Evolutionary conservation across 208 protist species (phyloP), one percentile per base, ranked within the genome.

Genomic region (Trypanosoma mega): DNA sequence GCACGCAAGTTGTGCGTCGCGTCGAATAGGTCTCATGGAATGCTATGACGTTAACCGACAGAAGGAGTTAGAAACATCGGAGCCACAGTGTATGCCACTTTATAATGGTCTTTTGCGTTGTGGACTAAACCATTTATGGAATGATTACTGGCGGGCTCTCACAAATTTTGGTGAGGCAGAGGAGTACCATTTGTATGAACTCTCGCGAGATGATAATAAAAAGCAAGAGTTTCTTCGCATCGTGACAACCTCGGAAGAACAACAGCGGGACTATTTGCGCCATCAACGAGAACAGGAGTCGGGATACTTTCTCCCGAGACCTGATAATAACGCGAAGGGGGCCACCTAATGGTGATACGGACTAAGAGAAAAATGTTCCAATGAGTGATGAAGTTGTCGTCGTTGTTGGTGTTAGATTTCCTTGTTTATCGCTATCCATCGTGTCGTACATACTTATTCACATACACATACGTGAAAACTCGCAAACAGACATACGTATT

Each of bases 71-170:
- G 47, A 67, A 57, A 87, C 75, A 3, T 65, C 72, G 46, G 74
- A 76, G 53, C 74, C 82, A 33, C 79, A 86, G 65, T 94, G 87
- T 58, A 64, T 61, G 39, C 52, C 53, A 8, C 52, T 53, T 37
- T 94, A 92, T 67, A 69, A 66, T n/a, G 21, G 44, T 7, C 41
- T 89, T 60, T 51, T 94, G 30, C 78, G 84, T n/a, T 94, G 87
- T 61, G 87, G 87, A 47, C 62, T 94, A 36, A 91, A 94, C 51
- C 81, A 92, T 48, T 30, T 87, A 59, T 94, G 81, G 80, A 84
- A 94, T 56, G 68, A 77, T 16, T 94, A 94, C 63, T 94, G 87
- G 84, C 74, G 84, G 50, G 70, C 78, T 21, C 52, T 94, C 11
- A 86, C 78, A 0, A 66, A 80, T 33, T 85, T 94, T 61, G 75